Evolutionary conservation across 1,139 yeast genomes (phyloP).

Genomic region (Spathaspora sp.): DNA sequence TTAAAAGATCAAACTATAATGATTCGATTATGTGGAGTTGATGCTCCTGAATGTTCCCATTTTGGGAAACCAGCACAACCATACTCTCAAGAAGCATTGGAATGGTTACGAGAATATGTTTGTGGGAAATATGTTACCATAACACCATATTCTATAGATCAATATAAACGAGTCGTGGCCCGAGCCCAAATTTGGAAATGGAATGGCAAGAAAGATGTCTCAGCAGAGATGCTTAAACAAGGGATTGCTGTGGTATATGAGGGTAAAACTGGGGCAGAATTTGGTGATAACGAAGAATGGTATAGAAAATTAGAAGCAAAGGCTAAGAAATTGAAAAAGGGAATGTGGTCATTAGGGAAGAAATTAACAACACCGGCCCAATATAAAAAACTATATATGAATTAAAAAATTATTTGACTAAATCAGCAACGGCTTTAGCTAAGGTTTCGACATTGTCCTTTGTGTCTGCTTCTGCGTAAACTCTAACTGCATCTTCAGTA

Average conservation of each 20-base stretch:
- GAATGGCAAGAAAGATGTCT: constrained; percentile 74
- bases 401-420: constrained; percentile 21
- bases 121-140: constrained; percentile 68
- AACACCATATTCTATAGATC: constrained; percentile 80
- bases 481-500: constrained; percentile 95
- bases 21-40: constrained; percentile 89
- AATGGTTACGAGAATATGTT: constrained; percentile 67
- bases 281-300: constrained; percentile 67
- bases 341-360: constrained; percentile 66
- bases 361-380: constrained; percentile 77
- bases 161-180: constrained; percentile 86
- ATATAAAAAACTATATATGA: constrained; percentile 51
- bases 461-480: constrained; percentile 84
- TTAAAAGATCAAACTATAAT: constrained; percentile 59
- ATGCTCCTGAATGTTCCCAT: constrained; percentile 95
- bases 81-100: constrained; percentile 76
- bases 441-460: constrained; percentile 33
- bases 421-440: constrained; percentile 31
- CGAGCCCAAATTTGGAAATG: constrained; percentile 74
- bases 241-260: constrained; percentile 92
- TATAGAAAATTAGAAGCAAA: constrained; percentile 58
- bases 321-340: constrained; percentile 58
- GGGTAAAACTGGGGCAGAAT: constrained; percentile 77
- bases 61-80: constrained; percentile 96
- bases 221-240: constrained; percentile 78